Evolutionary conservation across 352 stramenopile species (phyloP), one percentile per base, ranked within the genome.

Genomic region (Phytophthora agathidicida): DNA sequence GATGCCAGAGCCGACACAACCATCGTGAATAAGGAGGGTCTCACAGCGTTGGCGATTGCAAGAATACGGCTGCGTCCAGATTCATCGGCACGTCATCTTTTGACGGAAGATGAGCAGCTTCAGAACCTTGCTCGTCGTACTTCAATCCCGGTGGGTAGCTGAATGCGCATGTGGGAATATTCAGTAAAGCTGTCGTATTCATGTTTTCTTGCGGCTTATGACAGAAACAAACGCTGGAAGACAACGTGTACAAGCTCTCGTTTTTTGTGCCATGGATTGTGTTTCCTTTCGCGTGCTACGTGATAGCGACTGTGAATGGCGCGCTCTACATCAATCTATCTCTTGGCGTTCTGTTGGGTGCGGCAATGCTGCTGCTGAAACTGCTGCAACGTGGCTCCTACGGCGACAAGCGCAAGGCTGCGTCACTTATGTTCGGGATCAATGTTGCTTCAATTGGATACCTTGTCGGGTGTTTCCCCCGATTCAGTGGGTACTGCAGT

Each of bases 251-350:
- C 60, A 90, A 91, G 61, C 66, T 88, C 10, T 71, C 80, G 14
- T 93, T 93, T 70, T 64, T 90, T 17, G 73, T 90, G 35, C 84
- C 84, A 30, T 93, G 84, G 81, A 3, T 81, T 6, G 65, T 88
- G 7, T 58, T 93, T n/a, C 80, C 76, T 13, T 35, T 75, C 0
- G 57, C 55, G 33, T 75, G 54, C 28, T 83, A 70, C 36, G 72
- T 89, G 31, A 17, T 90, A 1, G 20, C 52, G 20, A 65, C 53
- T 4, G 71, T 71, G 14, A 20, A 76, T 22, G 81, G 80, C 4
- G 28, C 62, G 7, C 16, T 61, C 10, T 56, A 49, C 17, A 80
- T 91, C 24, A n/a, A 75, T 7, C 39, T 84, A 31, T 73, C 68
- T 13, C 53, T 86, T 9, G 32, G 14, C 9, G 47, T 71, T 36